A percentile compares a stretch with the other conserved stretches of the same genome.
Conservation (phyloP, 192 early-diverging fungal genomes). For the Helicostylum pulchrum region DNA sequence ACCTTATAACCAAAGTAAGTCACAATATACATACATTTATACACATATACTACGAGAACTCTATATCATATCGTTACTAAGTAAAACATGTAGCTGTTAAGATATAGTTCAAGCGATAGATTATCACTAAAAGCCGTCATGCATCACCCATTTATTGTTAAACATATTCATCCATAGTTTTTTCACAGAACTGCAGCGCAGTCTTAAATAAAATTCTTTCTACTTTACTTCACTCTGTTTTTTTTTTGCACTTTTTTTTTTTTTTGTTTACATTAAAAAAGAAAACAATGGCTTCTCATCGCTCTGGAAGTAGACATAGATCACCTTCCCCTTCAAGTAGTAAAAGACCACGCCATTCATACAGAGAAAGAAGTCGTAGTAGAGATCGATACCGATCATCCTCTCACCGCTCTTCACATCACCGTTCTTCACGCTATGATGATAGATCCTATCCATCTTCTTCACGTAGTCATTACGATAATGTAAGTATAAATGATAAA, state of each 20-base stretch:
- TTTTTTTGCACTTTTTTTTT: conserved; percentile 15
- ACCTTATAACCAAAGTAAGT: conserved; percentile 77
- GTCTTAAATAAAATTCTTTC: neutral
- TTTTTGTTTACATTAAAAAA: neutral
- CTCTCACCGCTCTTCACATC: conserved; percentile 20
- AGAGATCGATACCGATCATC: conserved; percentile 37
- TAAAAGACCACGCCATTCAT: conserved; percentile 32
- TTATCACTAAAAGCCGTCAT: conserved; percentile 73
- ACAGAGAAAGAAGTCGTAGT: conserved; percentile 38
- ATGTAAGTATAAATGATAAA: conserved; percentile 28
- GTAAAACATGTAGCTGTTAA: conserved; percentile 55
- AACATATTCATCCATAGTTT: neutral
- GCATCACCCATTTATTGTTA: conserved; percentile 63
- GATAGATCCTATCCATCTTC: conserved; percentile 16
- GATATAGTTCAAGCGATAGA: conserved; percentile 65
- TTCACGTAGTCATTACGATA: conserved; percentile 16
- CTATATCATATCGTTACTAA: neutral
- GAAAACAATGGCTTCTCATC: conserved; percentile 15
- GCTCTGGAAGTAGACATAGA: conserved; percentile 26
- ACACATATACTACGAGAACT: neutral
- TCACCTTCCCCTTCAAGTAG: conserved; percentile 34
- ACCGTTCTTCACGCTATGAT: conserved; percentile 30
- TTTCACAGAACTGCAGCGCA: too few relatives aligned
- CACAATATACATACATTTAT: neutral
- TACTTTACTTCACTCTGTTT: conserved; percentile 17